Evolutionary conservation across 441 rosid genomes (phyloP).

Genomic region (Corymbia citriodora): DNA sequence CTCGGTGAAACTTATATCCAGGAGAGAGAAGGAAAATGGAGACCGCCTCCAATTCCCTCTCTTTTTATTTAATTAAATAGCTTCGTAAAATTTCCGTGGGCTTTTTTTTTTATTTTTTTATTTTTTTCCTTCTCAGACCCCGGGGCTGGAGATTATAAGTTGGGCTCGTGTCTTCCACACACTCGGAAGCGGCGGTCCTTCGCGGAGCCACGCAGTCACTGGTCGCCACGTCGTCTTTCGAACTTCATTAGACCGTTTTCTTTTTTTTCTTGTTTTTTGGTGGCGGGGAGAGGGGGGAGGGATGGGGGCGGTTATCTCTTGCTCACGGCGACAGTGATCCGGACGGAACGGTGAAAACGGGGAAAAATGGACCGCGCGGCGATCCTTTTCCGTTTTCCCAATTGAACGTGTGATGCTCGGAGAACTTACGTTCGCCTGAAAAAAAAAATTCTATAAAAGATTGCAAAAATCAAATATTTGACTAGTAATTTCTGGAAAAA

Average conservation of each 20-base stretch:
- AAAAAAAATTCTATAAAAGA: no score
- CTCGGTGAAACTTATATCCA: neutral
- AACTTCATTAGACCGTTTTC: neutral
- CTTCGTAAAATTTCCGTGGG: neutral
- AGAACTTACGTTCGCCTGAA: neutral
- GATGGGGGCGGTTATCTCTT: neutral
- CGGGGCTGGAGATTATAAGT: neutral
- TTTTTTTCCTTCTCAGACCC: neutral
- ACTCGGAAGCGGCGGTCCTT: neutral
- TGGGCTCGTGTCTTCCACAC: neutral
- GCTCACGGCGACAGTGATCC: neutral
- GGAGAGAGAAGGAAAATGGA: neutral
- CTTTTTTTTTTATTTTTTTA: neutral
- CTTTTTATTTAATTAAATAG: neutral
- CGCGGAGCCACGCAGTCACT: neutral
- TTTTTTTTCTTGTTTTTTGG: no score
- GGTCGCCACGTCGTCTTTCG: neutral
- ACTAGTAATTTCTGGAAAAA: no score
- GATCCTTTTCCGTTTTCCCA: neutral
- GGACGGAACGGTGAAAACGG: neutral
- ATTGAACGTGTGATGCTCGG: neutral
- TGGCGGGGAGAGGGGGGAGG: neutral
- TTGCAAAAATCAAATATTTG: no score
- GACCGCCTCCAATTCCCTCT: neutral
- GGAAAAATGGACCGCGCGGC: neutral